Conservation (phyloP, 768 basidiomycete species). For the Royoungia palumana region DNA sequence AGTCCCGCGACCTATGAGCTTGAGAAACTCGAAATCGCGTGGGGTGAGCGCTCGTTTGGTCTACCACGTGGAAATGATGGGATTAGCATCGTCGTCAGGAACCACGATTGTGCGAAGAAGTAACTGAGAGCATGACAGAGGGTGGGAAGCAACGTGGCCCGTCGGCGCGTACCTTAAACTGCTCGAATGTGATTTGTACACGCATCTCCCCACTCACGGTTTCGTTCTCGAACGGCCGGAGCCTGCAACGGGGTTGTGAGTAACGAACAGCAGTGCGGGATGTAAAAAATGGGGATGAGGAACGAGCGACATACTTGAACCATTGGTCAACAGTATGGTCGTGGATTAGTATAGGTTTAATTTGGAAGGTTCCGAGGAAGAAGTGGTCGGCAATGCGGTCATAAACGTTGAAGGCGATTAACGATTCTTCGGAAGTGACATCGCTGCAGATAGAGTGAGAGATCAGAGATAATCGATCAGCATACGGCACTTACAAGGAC, state of each 20-base stretch:
- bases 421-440: conserved; percentile 83
- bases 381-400: conserved; percentile 82
- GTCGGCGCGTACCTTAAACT: conserved; percentile 61
- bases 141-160: conserved; percentile 23
- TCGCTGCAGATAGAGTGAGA: conserved; percentile 57
- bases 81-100: conserved; percentile 19
- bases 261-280: conserved; percentile 8
- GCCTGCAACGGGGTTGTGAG: conserved; percentile 40
- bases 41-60: conserved; percentile 86
- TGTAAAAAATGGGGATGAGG: conserved; percentile 10
- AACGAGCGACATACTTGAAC: conserved; percentile 72
- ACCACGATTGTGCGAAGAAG: conserved; percentile 22
- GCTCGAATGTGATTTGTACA: conserved; percentile 91
- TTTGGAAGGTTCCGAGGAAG: conserved; percentile 88
- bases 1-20: conserved; percentile 96
- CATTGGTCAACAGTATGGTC: conserved; percentile 96
- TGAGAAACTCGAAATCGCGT: conserved; percentile 96
- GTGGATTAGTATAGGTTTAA: conserved; percentile 88
- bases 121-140: conserved; percentile 21
- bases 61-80: conserved; percentile 38
- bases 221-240: conserved; percentile 75
- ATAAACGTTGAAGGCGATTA: conserved; percentile 87
- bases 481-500: conserved; percentile 71
- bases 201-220: conserved; percentile 89
- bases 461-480: conserved; percentile 12